phyloP scores from a whole-genome alignment of 371 early-diverging fungal species.

The Mortierella sp. region DNA sequence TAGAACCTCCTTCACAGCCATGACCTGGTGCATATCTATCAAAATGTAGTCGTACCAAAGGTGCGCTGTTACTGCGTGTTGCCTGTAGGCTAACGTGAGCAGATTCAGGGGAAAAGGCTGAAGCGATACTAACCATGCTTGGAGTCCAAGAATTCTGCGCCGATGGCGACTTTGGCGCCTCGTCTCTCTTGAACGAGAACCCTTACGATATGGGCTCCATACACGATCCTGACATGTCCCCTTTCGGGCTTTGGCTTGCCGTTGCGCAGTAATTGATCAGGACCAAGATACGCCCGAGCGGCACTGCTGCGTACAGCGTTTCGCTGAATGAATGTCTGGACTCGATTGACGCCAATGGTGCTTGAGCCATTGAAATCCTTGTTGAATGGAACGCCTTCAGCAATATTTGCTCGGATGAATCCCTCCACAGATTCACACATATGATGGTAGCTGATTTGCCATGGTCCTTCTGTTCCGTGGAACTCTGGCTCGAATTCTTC shows the following conservation, averaged over 20 bases:
- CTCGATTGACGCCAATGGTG: conserved; percentile 36
- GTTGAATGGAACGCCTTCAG: conserved; percentile 38
- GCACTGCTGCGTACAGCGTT: conserved; percentile 43
- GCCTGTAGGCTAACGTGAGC: no score
- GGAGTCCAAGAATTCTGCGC: conserved; percentile 44
- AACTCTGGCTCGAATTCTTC: conserved; percentile 39
- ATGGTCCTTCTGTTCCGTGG: conserved; percentile 39
- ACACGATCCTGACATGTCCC: conserved; percentile 36
- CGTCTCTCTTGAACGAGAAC: conserved; percentile 27
- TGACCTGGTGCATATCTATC: conserved; percentile 38
- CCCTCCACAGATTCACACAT: conserved; percentile 14
- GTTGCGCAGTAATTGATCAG: conserved; percentile 4
- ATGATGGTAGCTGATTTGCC: conserved; percentile 44
- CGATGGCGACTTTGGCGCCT: conserved; percentile 37
- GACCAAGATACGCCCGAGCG: conserved; percentile 37
- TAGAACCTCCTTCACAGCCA: conserved; percentile 41
- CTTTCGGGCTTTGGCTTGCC: conserved; percentile 14
- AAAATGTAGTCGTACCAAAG: no score
- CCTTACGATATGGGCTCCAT: conserved; percentile 39
- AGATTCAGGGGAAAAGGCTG: no score
- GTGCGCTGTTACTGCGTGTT: no score
- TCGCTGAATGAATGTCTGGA: conserved; percentile 47
- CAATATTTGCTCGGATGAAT: conserved; percentile 32
- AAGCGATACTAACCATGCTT: conserved; percentile 24
- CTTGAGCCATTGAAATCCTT: conserved; percentile 44